These are phyloP conservation scores for Pneumocystis jirovecii DNA, from an alignment of 1,139 yeast genomes.

Conservation along the genomic window DNA sequence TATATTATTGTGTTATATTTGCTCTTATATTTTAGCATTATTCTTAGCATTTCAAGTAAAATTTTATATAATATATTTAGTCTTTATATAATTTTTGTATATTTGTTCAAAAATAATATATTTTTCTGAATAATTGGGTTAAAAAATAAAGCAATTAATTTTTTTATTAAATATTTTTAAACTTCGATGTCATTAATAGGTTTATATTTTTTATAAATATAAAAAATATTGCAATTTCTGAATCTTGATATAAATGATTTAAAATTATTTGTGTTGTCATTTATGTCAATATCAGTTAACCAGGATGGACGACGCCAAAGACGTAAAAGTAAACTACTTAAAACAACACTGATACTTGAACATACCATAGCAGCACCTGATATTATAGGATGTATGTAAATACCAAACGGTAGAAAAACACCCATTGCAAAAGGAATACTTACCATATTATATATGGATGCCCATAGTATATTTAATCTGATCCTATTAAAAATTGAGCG, in stretches of 20 bases:
- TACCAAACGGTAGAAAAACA: constrained; percentile 57
- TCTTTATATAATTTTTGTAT: not conserved
- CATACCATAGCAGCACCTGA: constrained; percentile 83
- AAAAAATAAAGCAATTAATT: not conserved
- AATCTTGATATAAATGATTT: not conserved
- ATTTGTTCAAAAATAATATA: not conserved
- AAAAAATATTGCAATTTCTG: not conserved
- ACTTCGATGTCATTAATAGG: not conserved
- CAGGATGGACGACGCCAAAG: constrained; percentile 25
- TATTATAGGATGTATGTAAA: constrained; percentile 79
- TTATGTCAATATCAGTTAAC: not conserved
- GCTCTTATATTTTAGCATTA: not conserved
- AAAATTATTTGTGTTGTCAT: not conserved
- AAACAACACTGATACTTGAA: constrained; percentile 77
- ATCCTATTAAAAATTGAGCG: constrained; percentile 56
- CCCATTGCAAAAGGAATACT: constrained; percentile 99
- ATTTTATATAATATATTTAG: not conserved
- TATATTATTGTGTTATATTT: not conserved
- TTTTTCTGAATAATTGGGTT: not conserved
- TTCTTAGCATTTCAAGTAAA: not conserved
- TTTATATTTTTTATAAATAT: not conserved
- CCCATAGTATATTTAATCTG: constrained; percentile 72
- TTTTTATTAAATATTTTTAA: not conserved
- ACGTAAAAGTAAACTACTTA: constrained; percentile 53
- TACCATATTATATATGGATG: constrained; percentile 63